Conservation (phyloP, 805 yeast species). For the Pichia sporocuriosa region DNA sequence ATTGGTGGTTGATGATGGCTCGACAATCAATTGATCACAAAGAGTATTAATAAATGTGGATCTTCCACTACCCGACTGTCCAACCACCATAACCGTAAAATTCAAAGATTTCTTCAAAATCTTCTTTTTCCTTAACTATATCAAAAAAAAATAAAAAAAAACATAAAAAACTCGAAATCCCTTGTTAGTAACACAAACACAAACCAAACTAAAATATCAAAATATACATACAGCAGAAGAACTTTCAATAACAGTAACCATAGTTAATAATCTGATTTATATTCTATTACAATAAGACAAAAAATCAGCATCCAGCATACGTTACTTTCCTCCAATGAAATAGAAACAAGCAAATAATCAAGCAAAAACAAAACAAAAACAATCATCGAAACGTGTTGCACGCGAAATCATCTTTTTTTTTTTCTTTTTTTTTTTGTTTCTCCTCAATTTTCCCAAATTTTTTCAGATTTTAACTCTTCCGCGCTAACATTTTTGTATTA, state of each 20-base stretch:
- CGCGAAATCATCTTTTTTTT: too few relatives aligned
- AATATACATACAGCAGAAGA: conserved; percentile 38
- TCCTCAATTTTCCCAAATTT: too few relatives aligned
- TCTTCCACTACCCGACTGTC: conserved; percentile 82
- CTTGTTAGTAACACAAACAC: not conserved
- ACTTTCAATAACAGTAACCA: conserved; percentile 44
- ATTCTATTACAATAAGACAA: too few relatives aligned
- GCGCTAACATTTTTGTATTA: too few relatives aligned
- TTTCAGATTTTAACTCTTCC: too few relatives aligned
- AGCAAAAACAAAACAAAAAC: too few relatives aligned
- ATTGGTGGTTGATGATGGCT: conserved; percentile 48
- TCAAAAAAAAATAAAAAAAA: not conserved
- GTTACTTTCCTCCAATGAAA: not conserved
- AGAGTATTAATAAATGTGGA: conserved; percentile 89
- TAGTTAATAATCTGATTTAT: conserved; percentile 11
- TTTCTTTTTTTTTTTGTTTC: too few relatives aligned
- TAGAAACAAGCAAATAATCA: too few relatives aligned
- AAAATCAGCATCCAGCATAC: not conserved
- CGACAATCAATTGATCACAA: conserved; percentile 83
- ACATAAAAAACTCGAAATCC: not conserved
- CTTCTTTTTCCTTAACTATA: conserved; percentile 59
- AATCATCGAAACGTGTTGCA: too few relatives aligned
- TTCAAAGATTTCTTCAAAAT: conserved; percentile 77
- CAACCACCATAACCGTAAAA: conserved; percentile 81
- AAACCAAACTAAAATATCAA: not conserved